Conservation (phyloP, 2,329 filamentous ascomycete species). For the Xylaria sp. region DNA sequence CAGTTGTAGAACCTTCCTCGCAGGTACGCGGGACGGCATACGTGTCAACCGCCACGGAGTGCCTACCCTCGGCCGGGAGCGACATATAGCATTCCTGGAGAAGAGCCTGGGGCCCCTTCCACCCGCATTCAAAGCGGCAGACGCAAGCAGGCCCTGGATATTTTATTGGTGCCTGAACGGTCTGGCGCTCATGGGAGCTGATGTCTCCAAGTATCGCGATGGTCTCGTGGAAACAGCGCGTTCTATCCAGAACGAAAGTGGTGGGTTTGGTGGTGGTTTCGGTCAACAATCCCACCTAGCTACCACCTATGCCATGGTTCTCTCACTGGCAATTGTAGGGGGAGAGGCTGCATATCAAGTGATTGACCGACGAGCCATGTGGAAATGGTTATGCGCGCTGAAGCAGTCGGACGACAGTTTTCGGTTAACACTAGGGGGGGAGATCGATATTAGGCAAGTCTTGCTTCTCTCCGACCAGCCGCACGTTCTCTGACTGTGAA, state of each 20-base stretch:
- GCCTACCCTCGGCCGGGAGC: slow-evolving; percentile 70
- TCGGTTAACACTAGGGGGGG: slow-evolving; percentile 81
- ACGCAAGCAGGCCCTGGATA: slow-evolving; percentile 91
- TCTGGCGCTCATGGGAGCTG: slow-evolving; percentile 76
- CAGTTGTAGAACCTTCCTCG: slow-evolving; percentile 72
- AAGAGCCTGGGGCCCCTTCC: slow-evolving; percentile 68
- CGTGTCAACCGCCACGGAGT: slow-evolving; percentile 74
- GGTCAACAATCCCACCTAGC: slow-evolving; percentile 90
- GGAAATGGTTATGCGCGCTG: slow-evolving; percentile 85
- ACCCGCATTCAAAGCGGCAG: slow-evolving; percentile 71
- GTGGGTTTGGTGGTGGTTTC: slow-evolving; percentile 93
- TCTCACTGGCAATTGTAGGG: slow-evolving; percentile 80
- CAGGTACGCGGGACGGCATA: slow-evolving; percentile 54
- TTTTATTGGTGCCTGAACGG: slow-evolving; percentile 89
- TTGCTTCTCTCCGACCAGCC: slow-evolving; percentile 17
- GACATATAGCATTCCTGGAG: slow-evolving; percentile 67
- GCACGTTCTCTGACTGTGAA: slow-evolving; percentile 32
- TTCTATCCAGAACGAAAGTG: slow-evolving; percentile 79
- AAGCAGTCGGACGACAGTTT: slow-evolving; percentile 94
- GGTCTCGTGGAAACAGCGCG: slow-evolving; percentile 75
- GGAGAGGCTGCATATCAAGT: slow-evolving; percentile 74
- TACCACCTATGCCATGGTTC: slow-evolving; percentile 81
- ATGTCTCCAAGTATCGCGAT: slow-evolving; percentile 70
- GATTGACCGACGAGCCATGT: slow-evolving; percentile 83
- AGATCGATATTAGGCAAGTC: slow-evolving; percentile 85